Evolutionary conservation across 371 early-diverging fungal species (phyloP), one percentile per base, ranked within the genome.

Genomic region (Mucor irregularis): DNA sequence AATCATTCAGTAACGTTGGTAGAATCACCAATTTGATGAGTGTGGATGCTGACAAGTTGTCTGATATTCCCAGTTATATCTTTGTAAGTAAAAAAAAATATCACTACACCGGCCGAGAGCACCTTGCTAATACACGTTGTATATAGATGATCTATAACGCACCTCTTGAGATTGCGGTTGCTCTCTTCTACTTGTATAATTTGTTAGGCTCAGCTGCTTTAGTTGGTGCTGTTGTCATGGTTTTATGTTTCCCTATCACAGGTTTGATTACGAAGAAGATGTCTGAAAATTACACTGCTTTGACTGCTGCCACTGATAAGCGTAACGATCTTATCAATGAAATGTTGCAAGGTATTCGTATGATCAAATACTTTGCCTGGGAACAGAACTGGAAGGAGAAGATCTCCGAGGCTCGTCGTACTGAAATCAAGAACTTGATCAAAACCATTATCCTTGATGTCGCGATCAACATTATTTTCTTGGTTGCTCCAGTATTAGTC

Each of bases 11-110:
- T 26, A 69, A 63, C 30, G 59, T 67, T 1, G 94, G 94, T 5
- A 90, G 89, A 66, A 90, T 92, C 54, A 87, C 86, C 16, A 91
- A 94, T 60, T 58, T 93, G 56, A 89, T 90, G 89, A 78, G 85
- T 33, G 86, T 90, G 4, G 92, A 94, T 67, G 86, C 90, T 4
- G 73, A 83, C 16, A 61, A 76, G n/a, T 46, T 86, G 6, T 60
- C 78, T 11, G 65, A 72, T 16, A 33, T 80, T 10, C 72, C 67
- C 9, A 61, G 62, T 25, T 79, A 69, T 39, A 60, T 77, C 19
- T 73, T 73, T 55, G 80, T 76, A 54, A 57, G 61, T 25, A n/a
- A n/a, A n/a, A n/a, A n/a, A n/a, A n/a, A n/a, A n/a, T n/a, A n/a
- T 53, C 25, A n/a, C 14, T 7, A 1, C 5, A 6, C 6, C 14